Conservation (phyloP, 225 moss, liverwort and hornwort species). For the Marchantia paleacea region DNA sequence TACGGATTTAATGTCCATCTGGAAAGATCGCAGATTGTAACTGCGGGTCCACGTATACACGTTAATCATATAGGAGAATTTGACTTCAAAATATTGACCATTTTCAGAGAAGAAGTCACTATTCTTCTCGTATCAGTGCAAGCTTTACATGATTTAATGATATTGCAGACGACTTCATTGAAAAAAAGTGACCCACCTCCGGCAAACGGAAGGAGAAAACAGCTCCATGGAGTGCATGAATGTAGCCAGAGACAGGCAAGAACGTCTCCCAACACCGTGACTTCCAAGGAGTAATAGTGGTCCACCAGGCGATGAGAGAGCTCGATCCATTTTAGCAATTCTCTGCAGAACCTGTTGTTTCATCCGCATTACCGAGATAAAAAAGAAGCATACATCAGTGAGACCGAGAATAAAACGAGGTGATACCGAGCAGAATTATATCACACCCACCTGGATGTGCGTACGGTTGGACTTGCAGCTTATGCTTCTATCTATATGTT, state of each 20-base stretch:
- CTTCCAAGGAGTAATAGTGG: conserved; percentile 27
- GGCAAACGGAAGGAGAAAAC: conserved; percentile 31
- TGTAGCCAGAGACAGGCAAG: conserved; percentile 27
- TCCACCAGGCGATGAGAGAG: conserved; percentile 30
- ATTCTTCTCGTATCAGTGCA: no score
- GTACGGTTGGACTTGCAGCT: no score
- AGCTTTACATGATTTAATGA: no score
- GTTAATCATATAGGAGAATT: not conserved
- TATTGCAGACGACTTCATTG: not conserved
- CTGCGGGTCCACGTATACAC: conserved; percentile 2
- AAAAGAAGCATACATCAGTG: not conserved
- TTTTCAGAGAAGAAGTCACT: not conserved
- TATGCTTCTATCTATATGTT: no score
- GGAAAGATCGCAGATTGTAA: conserved; percentile 26
- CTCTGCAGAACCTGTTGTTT: conserved; percentile 29
- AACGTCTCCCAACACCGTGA: conserved; percentile 24
- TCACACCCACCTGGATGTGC: no score
- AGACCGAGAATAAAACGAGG: no score
- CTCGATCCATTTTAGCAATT: conserved; percentile 33
- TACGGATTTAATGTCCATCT: conserved; percentile 28
- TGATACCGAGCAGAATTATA: no score
- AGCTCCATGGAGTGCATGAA: conserved; percentile 33
- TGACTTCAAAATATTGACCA: not conserved
- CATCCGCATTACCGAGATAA: not conserved
- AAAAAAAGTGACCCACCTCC: conserved; percentile 24